Conservation (phyloP, 106 monocot genomes). For the Vanilla planifolia region DNA sequence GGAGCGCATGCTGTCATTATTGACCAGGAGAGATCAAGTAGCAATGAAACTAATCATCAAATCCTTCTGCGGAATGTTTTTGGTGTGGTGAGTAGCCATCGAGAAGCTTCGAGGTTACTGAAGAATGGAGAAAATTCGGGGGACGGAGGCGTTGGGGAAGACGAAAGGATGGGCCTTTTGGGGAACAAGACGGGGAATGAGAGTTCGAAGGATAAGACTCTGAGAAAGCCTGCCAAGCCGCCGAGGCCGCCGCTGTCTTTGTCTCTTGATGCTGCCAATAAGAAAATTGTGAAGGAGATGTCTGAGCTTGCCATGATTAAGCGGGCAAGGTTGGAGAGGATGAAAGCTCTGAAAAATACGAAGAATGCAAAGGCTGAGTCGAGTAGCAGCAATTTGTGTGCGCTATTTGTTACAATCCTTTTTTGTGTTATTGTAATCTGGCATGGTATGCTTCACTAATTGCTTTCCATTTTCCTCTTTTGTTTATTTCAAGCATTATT, state of each 20-base stretch:
- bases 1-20: not conserved
- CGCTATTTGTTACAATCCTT: slow-evolving; percentile 28
- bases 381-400: slow-evolving; percentile 21
- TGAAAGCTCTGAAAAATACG: slow-evolving; percentile 29
- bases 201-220: slow-evolving; percentile 20
- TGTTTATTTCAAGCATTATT: no score
- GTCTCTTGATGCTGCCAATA: slow-evolving; percentile 23
- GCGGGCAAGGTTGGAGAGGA: slow-evolving; percentile 33
- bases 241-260: slow-evolving; percentile 23
- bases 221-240: slow-evolving; percentile 33
- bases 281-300: slow-evolving; percentile 29
- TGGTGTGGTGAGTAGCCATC: not conserved
- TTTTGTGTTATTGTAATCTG: slow-evolving; percentile 35
- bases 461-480: not conserved
- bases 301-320: slow-evolving; percentile 30
- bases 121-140: not conserved
- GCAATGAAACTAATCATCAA: not conserved
- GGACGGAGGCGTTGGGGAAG: not conserved
- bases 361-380: slow-evolving; percentile 20
- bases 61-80: not conserved
- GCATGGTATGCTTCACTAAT: slow-evolving; percentile 23
- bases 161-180: slow-evolving; percentile 6
- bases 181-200: slow-evolving; percentile 19
- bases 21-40: not conserved
- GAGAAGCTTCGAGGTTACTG: no score